Percentiles rank a stretch among this genome's conserved stretches.
Conservation (phyloP, 768 basidiomycete genomes). For the Kwoniella sp. region DNA sequence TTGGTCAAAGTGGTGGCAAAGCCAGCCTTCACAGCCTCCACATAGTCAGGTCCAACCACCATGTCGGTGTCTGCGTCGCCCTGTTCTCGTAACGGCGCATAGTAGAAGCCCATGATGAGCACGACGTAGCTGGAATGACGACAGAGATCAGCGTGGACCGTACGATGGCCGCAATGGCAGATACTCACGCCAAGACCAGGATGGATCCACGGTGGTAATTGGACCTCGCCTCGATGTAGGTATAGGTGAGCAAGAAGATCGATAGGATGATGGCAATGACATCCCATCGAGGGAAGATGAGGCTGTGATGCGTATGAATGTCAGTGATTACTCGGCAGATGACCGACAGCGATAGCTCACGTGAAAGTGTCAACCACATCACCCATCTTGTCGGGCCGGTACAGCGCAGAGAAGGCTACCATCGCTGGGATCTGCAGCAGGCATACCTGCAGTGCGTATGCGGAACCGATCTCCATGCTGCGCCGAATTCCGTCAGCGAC, state of each 20-base stretch:
- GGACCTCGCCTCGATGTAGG: conserved; percentile 96
- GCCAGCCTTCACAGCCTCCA: background rate
- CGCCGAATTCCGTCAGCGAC: background rate
- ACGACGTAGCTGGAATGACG: conserved; percentile 71
- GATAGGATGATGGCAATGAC: conserved; percentile 89
- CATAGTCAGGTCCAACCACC: conserved; percentile 2
- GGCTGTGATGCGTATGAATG: conserved; percentile 53
- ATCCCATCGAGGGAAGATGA: conserved; percentile 98
- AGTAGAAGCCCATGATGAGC: conserved; percentile 85
- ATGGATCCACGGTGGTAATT: conserved; percentile 98
- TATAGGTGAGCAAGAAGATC: conserved; percentile 97
- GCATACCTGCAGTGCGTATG: conserved; percentile 97
- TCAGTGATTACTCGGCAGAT: background rate
- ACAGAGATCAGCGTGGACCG: background rate
- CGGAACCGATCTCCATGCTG: conserved; percentile 99
- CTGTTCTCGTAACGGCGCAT: conserved; percentile 52
- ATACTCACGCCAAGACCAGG: conserved; percentile 74
- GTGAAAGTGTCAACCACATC: conserved; percentile 86
- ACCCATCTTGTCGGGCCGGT: conserved; percentile 78
- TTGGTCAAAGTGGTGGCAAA: conserved; percentile 5
- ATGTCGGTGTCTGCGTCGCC: conserved; percentile 3
- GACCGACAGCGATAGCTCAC: conserved; percentile 55
- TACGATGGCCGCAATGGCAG: background rate
- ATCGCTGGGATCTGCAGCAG: conserved; percentile 95
- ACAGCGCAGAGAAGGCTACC: conserved; percentile 98